phyloP scores from a whole-genome alignment of 1,139 yeast species.

The Taiozyma sp. region DNA sequence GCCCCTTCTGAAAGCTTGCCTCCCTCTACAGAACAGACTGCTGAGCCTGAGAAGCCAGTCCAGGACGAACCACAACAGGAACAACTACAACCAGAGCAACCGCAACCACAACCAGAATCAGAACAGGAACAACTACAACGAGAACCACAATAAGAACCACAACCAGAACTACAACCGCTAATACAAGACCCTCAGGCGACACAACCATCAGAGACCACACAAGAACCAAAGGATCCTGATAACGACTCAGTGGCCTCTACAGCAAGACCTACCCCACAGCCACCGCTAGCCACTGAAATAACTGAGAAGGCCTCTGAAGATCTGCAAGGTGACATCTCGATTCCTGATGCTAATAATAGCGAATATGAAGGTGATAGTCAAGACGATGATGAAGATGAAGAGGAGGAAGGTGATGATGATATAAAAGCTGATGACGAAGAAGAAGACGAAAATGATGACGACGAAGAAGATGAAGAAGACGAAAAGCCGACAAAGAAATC shows the following conservation, averaged over 20 bases:
- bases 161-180: not conserved
- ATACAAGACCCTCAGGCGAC: not conserved
- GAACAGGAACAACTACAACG: not conserved
- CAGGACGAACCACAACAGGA: not conserved
- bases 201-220: not conserved
- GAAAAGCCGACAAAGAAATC: not conserved
- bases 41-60: not conserved
- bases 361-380: conserved; percentile 1
- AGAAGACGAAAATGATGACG: conserved; percentile 7
- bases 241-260: not conserved
- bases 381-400: conserved; percentile 4
- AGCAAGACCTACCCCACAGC: not conserved
- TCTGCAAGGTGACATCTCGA: conserved; percentile 4
- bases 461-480: conserved; percentile 8
- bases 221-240: not conserved
- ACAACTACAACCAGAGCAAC: not conserved
- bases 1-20: not conserved
- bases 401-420: conserved; percentile 2
- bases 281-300: not conserved
- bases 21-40: not conserved
- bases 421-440: conserved; percentile 6
- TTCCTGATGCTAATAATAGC: conserved; percentile 4
- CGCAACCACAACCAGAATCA: not conserved
- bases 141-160: not conserved
- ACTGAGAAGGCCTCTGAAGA: not conserved